Evolutionary conservation across 2,329 filamentous ascomycete species (phyloP), one percentile per base, ranked within the genome.

Genomic region (Esteya vermicola): DNA sequence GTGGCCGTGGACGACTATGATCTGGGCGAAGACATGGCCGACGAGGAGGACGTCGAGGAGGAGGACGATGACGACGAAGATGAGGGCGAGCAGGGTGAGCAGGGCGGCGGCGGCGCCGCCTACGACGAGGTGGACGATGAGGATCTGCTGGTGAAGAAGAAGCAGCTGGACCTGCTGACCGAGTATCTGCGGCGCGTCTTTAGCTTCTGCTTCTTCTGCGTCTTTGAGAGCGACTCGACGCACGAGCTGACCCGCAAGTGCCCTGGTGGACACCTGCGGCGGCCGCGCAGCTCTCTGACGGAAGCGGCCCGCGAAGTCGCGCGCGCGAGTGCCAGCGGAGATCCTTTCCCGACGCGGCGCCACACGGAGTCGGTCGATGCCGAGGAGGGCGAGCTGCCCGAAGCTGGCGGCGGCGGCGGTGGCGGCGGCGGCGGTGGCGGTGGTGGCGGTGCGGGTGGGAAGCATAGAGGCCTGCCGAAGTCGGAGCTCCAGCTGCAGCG

Each of bases 161-260:
- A 98, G 68, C 88, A 91, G 54, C 75, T 98, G 37, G 91, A 98
- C 60, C 68, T 98, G 27, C 71, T 94, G 58, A 91, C 96, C 39
- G 91, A 98, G 62, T 98, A 98, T 57, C 71, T 98, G 44, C 85
- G 91, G 39, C 80, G 91, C 14, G 91, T 98, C 39, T 93, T 93
- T 70, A 95, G 91, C 62, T 96, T 98, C 63, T 98, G 91, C 65
- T 95, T 98, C 68, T 98, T 96, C 66, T 98, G 91, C 57, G 93
- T 98, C 6, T 96, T 98, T 50, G 91, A 98, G 61, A 91, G 86
- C 54, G 91, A 98, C 58, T 96, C 89, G 0, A 80, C 96, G 19
- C 91, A 98, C 54, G 91, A 98, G 61, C 68, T 98, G 48, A 88
- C 85, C 31, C 78, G 91, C 44, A 96, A 98, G 62, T 98, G 91